Evolutionary conservation across 208 protist species (phyloP), one percentile per base, ranked within the genome.

Genomic region (Leishmania major): DNA sequence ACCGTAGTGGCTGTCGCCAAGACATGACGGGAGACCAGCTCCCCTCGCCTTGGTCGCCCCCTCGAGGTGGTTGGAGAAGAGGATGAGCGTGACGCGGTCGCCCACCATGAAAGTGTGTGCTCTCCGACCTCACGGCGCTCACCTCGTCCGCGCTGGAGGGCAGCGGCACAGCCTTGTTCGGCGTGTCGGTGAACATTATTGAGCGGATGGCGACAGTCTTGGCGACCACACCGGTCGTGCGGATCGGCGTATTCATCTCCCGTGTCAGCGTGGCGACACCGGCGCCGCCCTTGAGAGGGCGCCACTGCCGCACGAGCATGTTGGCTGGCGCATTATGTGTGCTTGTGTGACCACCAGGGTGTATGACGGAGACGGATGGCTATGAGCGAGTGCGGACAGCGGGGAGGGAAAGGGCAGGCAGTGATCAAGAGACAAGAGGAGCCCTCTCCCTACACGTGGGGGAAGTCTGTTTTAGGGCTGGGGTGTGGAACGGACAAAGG

Each of bases 91-190:
- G 11, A 89, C 87, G 51, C 87, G 83, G 78, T 85, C 80, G 22
- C 83, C 80, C 25, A 87, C 74, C 77, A 72, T 78, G 66, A 83
- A 43, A 59, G 60, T 75, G 64, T 19, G 37, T 82, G 60, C 77
- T 79, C 25, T 35, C 64, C 22, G 64, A 51, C 2, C 77, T 80
- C 51, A 77, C 51, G 31, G 77, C 83, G 31, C 76, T 76, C 31
- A 90, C 80, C 59, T 85, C 83, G 22, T 80, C 87, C 0, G 87
- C 79, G 49, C 82, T 82, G 66, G 84, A 77, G 67, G 82, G 84
- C 25, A 89, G 47, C 31, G 80, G 83, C 3, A 73, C 51, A 37
- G 86, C 79, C 76, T 87, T 82, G 75, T 82, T 59, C 10, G 85
- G 31, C 13, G 82, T 74, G 66, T 78, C 79, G 10, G 79, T 13